phyloP scores from a whole-genome alignment of 148 eudicot species.

The Salicornia ramosissima region DNA sequence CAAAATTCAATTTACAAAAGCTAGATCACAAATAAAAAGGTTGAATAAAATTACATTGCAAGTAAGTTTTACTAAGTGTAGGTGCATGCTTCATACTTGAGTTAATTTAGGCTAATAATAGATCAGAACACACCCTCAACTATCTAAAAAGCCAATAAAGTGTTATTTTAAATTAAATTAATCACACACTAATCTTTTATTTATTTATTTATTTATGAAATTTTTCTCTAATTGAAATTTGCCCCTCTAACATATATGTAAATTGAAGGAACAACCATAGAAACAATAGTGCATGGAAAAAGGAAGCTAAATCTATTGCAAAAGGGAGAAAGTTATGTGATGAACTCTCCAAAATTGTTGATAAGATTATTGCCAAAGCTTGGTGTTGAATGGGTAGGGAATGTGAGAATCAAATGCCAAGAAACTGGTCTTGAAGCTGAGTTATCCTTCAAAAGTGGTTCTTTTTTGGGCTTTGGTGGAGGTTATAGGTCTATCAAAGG shows the following conservation, averaged over 20 bases:
- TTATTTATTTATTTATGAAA: no score
- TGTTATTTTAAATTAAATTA: no score
- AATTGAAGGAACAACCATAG: conserved; percentile 62
- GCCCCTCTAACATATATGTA: no score
- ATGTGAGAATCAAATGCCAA: conserved; percentile 50
- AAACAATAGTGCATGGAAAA: conserved; percentile 48
- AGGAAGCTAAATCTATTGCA: conserved; percentile 45
- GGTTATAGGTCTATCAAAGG: conserved; percentile 45
- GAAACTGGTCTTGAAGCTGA: conserved; percentile 66
- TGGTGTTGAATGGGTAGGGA: conserved; percentile 67
- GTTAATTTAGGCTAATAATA: no score
- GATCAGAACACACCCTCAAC: no score
- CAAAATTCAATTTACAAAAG: no score
- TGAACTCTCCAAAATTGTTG: conserved; percentile 58
- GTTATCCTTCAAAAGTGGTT: conserved; percentile 38
- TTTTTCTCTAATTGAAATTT: neutral
- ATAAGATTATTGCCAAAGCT: conserved; percentile 66
- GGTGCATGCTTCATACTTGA: no score
- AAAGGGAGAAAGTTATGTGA: conserved; percentile 53
- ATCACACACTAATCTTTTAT: no score
- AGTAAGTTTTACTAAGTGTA: no score
- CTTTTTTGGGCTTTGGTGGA: conserved; percentile 42
- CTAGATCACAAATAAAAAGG: no score
- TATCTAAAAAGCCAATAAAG: no score
- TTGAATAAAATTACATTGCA: no score